Evolutionary conservation across 768 basidiomycete genomes (phyloP).

Genomic region (Rhodotorula graminis): DNA sequence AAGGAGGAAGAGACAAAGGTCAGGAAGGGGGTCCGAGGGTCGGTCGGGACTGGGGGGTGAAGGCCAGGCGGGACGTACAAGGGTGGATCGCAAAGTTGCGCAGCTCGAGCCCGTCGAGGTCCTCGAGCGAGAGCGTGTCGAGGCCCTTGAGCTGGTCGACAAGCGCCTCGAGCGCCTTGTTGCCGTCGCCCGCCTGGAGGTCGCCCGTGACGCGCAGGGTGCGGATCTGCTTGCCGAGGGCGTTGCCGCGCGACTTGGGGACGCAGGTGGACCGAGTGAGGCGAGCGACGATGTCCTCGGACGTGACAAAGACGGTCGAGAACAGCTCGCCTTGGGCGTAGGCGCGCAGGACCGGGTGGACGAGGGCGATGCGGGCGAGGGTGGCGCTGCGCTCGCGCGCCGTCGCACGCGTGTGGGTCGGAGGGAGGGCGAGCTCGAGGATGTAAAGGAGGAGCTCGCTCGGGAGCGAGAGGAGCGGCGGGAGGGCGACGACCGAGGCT

Average conservation of each 20-base stretch:
- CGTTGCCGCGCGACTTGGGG: neutral
- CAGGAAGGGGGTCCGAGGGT: too few species aligned
- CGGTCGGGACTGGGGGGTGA: too few species aligned
- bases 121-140: slow-evolving; percentile 13
- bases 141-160: slow-evolving; percentile 13
- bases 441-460: slow-evolving; percentile 27
- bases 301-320: slow-evolving; percentile 3
- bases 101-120: slow-evolving; percentile 27
- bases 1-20: too few species aligned
- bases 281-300: slow-evolving; percentile 2
- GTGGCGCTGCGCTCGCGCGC: neutral
- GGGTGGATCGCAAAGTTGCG: slow-evolving; percentile 7
- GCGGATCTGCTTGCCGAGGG: slow-evolving; percentile 1
- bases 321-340: slow-evolving; percentile 21
- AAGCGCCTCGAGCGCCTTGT: slow-evolving; percentile 10
- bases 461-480: slow-evolving; percentile 20
- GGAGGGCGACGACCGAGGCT: neutral
- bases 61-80: too few species aligned
- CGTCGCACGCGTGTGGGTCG: neutral
- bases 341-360: slow-evolving; percentile 15
- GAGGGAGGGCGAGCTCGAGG: slow-evolving; percentile 19
- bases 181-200: slow-evolving; percentile 1
- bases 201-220: slow-evolving; percentile 3
- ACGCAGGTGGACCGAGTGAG: neutral
- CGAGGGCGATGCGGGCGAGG: slow-evolving; percentile 17